Base-by-base conservation (phyloP, 768 basidiomycete species). In the Austroboletus festivus region DNA sequence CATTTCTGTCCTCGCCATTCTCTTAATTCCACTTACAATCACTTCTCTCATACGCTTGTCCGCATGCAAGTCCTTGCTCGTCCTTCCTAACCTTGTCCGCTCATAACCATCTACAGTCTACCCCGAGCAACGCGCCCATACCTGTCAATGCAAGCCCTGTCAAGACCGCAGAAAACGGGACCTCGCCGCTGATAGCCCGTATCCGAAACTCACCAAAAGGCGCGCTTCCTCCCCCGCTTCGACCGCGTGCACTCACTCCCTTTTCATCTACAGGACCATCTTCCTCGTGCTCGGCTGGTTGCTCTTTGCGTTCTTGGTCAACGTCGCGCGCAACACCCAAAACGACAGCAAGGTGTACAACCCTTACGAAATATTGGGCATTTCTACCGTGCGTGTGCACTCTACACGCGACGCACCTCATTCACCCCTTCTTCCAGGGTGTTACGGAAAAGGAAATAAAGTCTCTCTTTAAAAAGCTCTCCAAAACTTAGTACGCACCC, bases 301-400 rank as follows among this genome's bases (percentile, higher is more conserved):
- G 9, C 46, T 81, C 2, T 81, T 93, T 48, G 83, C 72, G 8
- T 80, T 80, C 56, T 65, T 93, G 26, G 77, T 73, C n/a, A 85
- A 86, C 70, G 77, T 78, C 60, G 83, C 81, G 30, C 74, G 79
- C 8, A 48, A 59, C 22, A 71, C 79, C 50, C 73, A 79, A 55
- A 55, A 77, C 45, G 82, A 89, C 53, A 78, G 71, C 71, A 84
- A 81, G 57, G 64, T 94, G 12, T 99, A 97, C 67, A 81, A 98
- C 65, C 96, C 96, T 1, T 99, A 94, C 58, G 86, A 93, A 56
- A 95, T 98, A 58, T 75, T 99, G 21, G 93, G 88, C 16, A 80
- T 97, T 48, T 69, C 68, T 4, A 61, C 76, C 12, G 91, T 76
- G 38, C 18, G 46, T 53, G 22, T 20, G 31, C 19, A 19, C 12